Conservation (phyloP, 208 protist genomes). For the Blechomonas ayalai region DNA sequence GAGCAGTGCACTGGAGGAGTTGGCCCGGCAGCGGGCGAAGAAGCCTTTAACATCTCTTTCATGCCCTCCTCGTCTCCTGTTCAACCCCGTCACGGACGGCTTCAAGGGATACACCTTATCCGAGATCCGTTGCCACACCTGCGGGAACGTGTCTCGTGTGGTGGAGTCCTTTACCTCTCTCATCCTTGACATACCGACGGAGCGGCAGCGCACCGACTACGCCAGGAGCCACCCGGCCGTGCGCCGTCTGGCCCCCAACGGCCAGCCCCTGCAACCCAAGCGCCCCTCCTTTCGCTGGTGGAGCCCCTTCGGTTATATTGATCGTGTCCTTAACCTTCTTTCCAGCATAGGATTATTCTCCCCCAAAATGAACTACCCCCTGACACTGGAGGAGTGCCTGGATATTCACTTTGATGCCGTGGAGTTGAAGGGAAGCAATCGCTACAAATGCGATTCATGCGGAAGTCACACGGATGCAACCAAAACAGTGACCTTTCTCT, state of each 20-base stretch:
- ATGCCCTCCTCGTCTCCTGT: conserved; percentile 40
- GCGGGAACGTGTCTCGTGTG: conserved; percentile 42
- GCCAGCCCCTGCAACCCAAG: conserved; percentile 15
- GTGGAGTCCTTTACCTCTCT: conserved; percentile 69
- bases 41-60: conserved; percentile 16
- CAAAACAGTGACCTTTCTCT: conserved; percentile 60
- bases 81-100: conserved; percentile 59
- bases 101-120: conserved; percentile 77
- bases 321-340: too few relatives aligned
- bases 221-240: conserved; percentile 42
- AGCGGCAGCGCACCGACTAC: conserved; percentile 36
- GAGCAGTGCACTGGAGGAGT: conserved; percentile 51
- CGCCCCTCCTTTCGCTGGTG: conserved; percentile 34
- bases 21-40: conserved; percentile 22
- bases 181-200: conserved; percentile 63
- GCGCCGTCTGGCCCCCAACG: conserved; percentile 16
- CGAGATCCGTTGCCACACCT: conserved; percentile 64
- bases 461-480: conserved; percentile 56
- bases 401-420: conserved; percentile 80
- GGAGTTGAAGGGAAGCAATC: conserved; percentile 53
- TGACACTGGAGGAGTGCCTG: conserved; percentile 85
- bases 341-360: too few relatives aligned
- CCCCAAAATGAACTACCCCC: conserved; percentile 21
- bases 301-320: conserved; percentile 47
- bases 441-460: conserved; percentile 77